A percentile compares a stretch with the other conserved stretches of the same genome.
phyloP scores from a whole-genome alignment of 257 asterid genomes.

The Fraxinus quadrangulata region DNA sequence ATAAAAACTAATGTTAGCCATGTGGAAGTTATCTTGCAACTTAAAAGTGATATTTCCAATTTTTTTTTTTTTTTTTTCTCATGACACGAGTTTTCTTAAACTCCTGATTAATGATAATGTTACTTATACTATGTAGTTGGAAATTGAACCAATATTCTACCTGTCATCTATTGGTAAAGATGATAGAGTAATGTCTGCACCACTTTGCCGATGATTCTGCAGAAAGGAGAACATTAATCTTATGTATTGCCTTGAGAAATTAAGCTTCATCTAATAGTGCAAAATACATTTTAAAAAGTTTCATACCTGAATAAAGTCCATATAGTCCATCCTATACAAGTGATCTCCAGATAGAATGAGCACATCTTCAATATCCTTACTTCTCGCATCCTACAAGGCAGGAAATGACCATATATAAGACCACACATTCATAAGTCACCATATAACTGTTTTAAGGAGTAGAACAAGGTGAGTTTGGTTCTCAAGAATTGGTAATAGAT shows the following conservation, averaged over 20 bases:
- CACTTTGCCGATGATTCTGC: constrained; percentile 91
- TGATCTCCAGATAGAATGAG: constrained; percentile 97
- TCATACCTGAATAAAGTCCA: constrained; percentile 89
- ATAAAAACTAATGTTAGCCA: constrained; percentile 3
- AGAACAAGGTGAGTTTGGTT: background rate
- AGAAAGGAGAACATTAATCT: constrained; percentile 23
- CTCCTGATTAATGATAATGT: background rate
- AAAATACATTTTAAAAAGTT: background rate
- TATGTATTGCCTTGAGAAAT: constrained; percentile 7
- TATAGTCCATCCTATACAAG: constrained; percentile 93
- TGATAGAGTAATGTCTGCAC: constrained; percentile 92
- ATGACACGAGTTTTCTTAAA: background rate
- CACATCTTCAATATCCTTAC: constrained; percentile 91
- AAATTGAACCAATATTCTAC: constrained; percentile 35
- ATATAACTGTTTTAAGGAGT: background rate
- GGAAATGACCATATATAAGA: background rate
- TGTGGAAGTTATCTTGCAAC: background rate
- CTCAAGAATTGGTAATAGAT: background rate
- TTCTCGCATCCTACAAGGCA: constrained; percentile 77
- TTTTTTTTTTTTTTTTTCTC: background rate
- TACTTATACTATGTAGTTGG: background rate
- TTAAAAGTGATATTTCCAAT: too few relatives aligned
- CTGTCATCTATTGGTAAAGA: constrained; percentile 77
- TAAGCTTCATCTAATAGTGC: constrained; percentile 3
- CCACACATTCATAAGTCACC: background rate